Percentiles rank a stretch among this genome's conserved stretches.
These are phyloP conservation scores for Blumeriella jaapii DNA, from an alignment of 2,329 filamentous ascomycete species.

Conservation along the genomic window DNA sequence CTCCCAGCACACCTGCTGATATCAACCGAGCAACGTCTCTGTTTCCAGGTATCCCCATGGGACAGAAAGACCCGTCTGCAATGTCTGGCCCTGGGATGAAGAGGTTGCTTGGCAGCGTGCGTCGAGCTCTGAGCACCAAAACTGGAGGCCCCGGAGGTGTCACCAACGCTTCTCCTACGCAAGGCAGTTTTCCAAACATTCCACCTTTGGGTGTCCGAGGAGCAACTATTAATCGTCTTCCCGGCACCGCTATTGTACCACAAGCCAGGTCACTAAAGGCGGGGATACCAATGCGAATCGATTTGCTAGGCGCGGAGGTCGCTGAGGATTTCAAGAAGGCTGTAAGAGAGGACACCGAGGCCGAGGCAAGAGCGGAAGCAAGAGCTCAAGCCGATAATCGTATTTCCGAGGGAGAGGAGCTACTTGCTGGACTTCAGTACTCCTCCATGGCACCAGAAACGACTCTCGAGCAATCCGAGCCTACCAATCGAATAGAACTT, in stretches of 20 bases:
- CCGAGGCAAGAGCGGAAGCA: conserved; percentile 37
- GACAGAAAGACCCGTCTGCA: conserved; percentile 41
- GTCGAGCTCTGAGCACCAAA: conserved; percentile 61
- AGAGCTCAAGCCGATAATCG: conserved; percentile 20
- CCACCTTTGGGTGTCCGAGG: conserved; percentile 28
- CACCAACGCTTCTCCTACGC: conserved; percentile 26
- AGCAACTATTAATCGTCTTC: conserved; percentile 45
- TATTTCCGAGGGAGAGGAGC: conserved; percentile 13
- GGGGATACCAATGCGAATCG: conserved; percentile 57
- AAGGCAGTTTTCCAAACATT: conserved; percentile 26
- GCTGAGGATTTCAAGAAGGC: conserved; percentile 70
- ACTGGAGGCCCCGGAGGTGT: conserved; percentile 13
- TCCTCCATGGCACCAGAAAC: conserved; percentile 20
- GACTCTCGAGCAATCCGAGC: conserved; percentile 14
- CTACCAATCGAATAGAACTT: conserved; percentile 9
- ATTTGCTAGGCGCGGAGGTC: conserved; percentile 68
- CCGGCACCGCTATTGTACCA: conserved; percentile 49
- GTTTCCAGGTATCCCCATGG: conserved; percentile 29
- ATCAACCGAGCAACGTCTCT: conserved; percentile 42
- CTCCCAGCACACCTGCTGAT: conserved; percentile 36
- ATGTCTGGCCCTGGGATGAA: conserved; percentile 69
- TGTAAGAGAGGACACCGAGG: conserved; percentile 51
- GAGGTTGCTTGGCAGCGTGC: conserved; percentile 75
- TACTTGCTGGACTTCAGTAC: conserved; percentile 15
- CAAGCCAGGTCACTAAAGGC: conserved; percentile 37